Evolutionary conservation across 2,329 filamentous ascomycete species (phyloP), one percentile per base, ranked within the genome.

Genomic region (Bipolaris bicolor): DNA sequence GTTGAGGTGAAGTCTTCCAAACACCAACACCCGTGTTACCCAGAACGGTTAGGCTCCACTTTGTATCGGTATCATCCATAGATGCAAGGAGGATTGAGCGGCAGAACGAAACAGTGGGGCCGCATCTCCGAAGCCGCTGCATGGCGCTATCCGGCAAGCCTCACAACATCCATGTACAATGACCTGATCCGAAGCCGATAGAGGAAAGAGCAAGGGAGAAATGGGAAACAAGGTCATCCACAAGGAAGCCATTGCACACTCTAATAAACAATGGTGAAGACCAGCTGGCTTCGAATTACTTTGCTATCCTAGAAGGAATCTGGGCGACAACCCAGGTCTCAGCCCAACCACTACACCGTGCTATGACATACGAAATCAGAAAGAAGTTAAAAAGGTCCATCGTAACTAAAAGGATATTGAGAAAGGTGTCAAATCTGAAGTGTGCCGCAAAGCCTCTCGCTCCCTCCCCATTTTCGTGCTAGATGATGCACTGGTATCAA

Each of bases 401-500:
- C 61, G 58, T 63, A 65, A 74, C 67, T 73, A 75, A 75, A 74
- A 70, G 60, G 56, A 73, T 74, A 75, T 70, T 69, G 63, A 65
- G 70, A 70, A 72, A 62, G 57, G 54, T 61, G 64, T 65, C 59
- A 67, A 63, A 57, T 65, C 55, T 66, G 61, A 68, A 72, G 70
- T 63, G 62, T 66, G 62, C 52, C 55, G 62, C 62, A 49, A 57
- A 40, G 29, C 10, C 29, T 54, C 58, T 58, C 55, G 50, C 53
- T 45, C 57, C 49, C 60, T 60, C 47, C 59, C 56, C 55, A 55
- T 62, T 65, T 63, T 65, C 61, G 68, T 70, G 70, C 67, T 68
- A 67, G 67, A 61, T 63, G 60, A 68, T 75, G 72, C 73, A 75
- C 71, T 75, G 73, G 73, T 76, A 76, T 76, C 73, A 75, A 72